Percentiles rank a stretch among this genome's conserved stretches.
Conservation (phyloP, 169 alveolate genomes). For the Plasmodium inui region DNA sequence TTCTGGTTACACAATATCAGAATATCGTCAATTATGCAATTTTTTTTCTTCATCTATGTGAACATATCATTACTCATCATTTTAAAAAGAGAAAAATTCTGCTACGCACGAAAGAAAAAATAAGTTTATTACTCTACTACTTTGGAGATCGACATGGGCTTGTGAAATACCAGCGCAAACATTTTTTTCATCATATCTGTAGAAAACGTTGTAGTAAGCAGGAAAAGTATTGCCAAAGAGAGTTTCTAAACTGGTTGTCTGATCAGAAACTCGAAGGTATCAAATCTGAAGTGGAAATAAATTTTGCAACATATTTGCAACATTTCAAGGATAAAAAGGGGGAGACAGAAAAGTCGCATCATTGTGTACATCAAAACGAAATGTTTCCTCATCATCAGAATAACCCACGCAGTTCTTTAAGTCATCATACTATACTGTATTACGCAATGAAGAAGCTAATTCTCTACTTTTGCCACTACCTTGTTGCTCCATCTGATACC, state of each 20-base stretch:
- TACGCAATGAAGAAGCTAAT: neutral
- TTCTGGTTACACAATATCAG: neutral
- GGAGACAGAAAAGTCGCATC: neutral
- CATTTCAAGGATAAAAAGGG: neutral
- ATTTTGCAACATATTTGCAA: neutral
- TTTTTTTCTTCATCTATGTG: neutral
- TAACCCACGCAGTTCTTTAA: neutral
- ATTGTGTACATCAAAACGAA: neutral
- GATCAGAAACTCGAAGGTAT: neutral
- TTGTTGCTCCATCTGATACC: neutral
- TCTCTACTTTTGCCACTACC: neutral
- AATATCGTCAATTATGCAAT: slow-evolving; percentile 5
- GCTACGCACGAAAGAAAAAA: neutral
- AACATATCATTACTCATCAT: neutral
- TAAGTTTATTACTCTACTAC: neutral
- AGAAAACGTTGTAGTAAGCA: neutral
- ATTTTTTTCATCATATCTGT: neutral
- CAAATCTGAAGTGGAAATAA: neutral
- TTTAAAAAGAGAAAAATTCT: neutral
- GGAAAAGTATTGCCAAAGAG: neutral
- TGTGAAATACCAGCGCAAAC: neutral
- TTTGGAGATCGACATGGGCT: neutral
- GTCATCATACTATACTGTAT: neutral
- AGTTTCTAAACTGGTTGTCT: neutral
- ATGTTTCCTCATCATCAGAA: neutral